Conservation (phyloP, 768 basidiomycete species). For the Dacryopinax spathularia region DNA sequence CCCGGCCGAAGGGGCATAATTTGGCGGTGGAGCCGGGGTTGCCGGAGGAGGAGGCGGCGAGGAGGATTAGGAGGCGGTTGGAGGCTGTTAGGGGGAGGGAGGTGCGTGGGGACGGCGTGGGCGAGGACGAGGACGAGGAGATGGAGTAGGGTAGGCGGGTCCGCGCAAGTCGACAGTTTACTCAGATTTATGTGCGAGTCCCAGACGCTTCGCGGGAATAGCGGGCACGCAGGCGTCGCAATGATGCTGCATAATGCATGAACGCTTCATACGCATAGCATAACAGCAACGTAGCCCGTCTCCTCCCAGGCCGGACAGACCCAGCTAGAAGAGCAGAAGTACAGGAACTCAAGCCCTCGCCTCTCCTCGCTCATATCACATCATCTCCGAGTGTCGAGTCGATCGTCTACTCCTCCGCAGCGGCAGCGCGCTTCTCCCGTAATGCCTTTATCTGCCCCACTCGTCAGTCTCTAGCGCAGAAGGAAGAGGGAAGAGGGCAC, state of each 20-base stretch:
- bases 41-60: slow-evolving; percentile 63
- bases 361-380: no score
- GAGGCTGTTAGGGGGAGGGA: slow-evolving; percentile 3
- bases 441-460: slow-evolving; percentile 19
- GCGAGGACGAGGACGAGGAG: slow-evolving; percentile 2
- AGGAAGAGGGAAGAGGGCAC: slow-evolving; percentile 18
- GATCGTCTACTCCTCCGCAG: slow-evolving; percentile 5
- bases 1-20: slow-evolving; percentile 42
- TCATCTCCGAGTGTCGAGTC: no score
- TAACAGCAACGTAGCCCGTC: not conserved
- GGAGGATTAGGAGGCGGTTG: not conserved
- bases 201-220: no score
- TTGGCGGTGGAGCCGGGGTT: slow-evolving; percentile 77
- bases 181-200: no score
- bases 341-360: not conserved
- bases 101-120: not conserved
- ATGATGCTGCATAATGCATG: slow-evolving; percentile 3
- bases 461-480: slow-evolving; percentile 8
- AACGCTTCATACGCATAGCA: slow-evolving; percentile 1
- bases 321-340: not conserved
- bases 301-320: not conserved
- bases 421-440: slow-evolving; percentile 7
- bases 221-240: not conserved
- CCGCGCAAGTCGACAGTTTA: no score
- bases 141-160: slow-evolving; percentile 1